A percentile compares a stretch with the other conserved stretches of the same genome.
phyloP scores from a whole-genome alignment of 2,329 filamentous ascomycete genomes.

The Huntiella bhutanensis region DNA sequence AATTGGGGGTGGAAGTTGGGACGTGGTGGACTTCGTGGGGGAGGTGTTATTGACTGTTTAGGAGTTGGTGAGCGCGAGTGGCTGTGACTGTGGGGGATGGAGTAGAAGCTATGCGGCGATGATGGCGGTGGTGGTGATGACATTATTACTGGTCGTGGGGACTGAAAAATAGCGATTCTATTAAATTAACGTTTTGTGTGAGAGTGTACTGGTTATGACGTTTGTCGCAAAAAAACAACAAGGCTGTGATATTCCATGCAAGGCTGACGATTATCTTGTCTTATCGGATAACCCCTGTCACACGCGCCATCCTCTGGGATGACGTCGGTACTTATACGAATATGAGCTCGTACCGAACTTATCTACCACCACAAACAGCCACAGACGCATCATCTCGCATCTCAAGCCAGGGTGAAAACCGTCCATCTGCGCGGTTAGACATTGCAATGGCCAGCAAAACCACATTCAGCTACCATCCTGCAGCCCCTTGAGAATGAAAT shows the following conservation, averaged over 20 bases:
- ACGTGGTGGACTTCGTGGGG: constrained; percentile 38
- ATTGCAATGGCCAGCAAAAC: too few species aligned
- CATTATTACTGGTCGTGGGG: constrained; percentile 15
- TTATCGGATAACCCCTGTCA: too few species aligned
- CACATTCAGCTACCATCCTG: too few species aligned
- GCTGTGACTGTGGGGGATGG: constrained; percentile 19
- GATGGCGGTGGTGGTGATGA: constrained; percentile 18
- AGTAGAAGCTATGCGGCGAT: constrained; percentile 19
- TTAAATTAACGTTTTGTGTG: not conserved
- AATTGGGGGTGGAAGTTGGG: constrained; percentile 54
- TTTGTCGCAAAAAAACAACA: not conserved
- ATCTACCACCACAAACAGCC: too few species aligned
- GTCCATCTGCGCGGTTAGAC: too few species aligned
- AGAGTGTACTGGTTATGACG: constrained; percentile 15
- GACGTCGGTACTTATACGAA: too few species aligned
- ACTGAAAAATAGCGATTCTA: constrained; percentile 7
- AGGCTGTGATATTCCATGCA: constrained; percentile 5
- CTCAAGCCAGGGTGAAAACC: too few species aligned
- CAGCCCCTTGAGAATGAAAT: too few species aligned
- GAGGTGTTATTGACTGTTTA: constrained; percentile 17
- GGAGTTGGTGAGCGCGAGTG: constrained; percentile 18
- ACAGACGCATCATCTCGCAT: too few species aligned
- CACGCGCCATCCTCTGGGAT: too few species aligned
- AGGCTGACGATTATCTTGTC: constrained; percentile 5
- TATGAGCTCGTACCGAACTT: too few species aligned